Evolutionary conservation across 2,329 filamentous ascomycete species (phyloP), one percentile per base, ranked within the genome.

Genomic region (Xylariaceae sp.): DNA sequence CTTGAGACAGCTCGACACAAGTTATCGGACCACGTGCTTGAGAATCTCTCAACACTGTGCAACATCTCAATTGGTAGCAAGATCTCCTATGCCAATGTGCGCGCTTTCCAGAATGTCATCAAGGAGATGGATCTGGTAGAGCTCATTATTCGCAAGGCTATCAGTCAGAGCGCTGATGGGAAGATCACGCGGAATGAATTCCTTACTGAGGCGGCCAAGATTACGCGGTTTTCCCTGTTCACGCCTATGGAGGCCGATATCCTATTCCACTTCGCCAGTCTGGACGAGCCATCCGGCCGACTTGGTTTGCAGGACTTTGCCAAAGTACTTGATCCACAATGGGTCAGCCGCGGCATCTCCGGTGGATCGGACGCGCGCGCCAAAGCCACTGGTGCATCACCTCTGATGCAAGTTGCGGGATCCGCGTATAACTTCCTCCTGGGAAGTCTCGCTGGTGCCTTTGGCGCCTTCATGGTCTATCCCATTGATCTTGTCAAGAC

Each of bases 201-300:
- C 77, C 78, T 97, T 64, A 93, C 96, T 74, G 92, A 97, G 78
- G 93, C 94, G 9, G 88, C 93, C 50, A 88, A 88, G 65, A 87
- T 94, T 70, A 96, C 93, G 23, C 88, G 94, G 64, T 99, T 97
- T 80, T 95, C 92, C 10, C 84, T 95, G 41, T 97, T 97, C 76
- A 97, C 94, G 0, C 94, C 94, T 10, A 97, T 97, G 92, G 94
- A 99, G 76, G 92, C 93, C 47, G 94, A 99, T 72, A 96, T 99
- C 64, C 84, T 99, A 47, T 99, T 99, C 81, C 94, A 97, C 78
- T 99, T 99, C 74, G 94, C 94, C 61, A 90, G 92, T 63, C 82
- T 97, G 57, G 91, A 97, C 72, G 88, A 94, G 68, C 89, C 91
- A 2, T 93, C 92, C 1, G 94, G 92, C 17, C 84, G 91, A 53